Percentiles rank a stretch among this genome's conserved stretches.
These are phyloP conservation scores for Hericium erinaceus DNA, from an alignment of 768 basidiomycete genomes.

Conservation along the genomic window DNA sequence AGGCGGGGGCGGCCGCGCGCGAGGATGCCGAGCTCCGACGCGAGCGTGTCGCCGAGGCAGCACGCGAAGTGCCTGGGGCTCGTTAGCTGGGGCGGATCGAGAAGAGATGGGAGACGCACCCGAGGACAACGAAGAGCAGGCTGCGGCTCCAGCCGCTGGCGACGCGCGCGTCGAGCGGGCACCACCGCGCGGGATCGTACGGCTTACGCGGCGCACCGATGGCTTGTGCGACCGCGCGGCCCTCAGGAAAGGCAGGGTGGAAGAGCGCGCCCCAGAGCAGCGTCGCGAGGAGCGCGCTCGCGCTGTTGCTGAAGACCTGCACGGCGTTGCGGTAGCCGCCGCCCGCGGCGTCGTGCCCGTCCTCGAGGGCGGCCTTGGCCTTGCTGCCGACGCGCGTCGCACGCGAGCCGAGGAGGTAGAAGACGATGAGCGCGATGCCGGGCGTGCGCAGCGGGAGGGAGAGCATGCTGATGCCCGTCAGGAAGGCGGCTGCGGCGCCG, in stretches of 20 bases:
- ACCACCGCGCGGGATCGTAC: constrained; percentile 45
- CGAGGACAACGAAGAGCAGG: constrained; percentile 55
- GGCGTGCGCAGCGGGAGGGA: constrained; percentile 57
- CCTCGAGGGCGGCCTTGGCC: constrained; percentile 67
- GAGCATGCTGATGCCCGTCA: constrained; percentile 68
- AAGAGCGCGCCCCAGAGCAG: constrained; percentile 58
- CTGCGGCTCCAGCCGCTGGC: constrained; percentile 47
- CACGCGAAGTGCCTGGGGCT: constrained; percentile 70
- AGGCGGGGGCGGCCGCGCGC: constrained; percentile 59
- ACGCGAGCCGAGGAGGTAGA: constrained; percentile 72
- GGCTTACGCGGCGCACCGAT: constrained; percentile 12
- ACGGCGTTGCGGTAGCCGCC: constrained; percentile 44
- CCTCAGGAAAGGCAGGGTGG: constrained; percentile 29
- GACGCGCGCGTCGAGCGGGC: constrained; percentile 40
- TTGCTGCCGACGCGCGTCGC: constrained; percentile 85
- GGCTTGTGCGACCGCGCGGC: constrained; percentile 9
- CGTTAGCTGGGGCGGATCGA: neutral
- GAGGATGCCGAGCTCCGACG: constrained; percentile 88
- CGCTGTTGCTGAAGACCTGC: constrained; percentile 81
- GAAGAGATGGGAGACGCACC: constrained; percentile 34
- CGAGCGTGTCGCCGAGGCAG: constrained; percentile 86
- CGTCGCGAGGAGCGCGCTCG: constrained; percentile 49
- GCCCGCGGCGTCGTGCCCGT: constrained; percentile 61
- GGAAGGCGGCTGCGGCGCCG: constrained; percentile 69
- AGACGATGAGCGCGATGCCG: constrained; percentile 57